Evolutionary conservation across 176 grass and related monocot species (phyloP).

Genomic region (Oryza meyeriana): DNA sequence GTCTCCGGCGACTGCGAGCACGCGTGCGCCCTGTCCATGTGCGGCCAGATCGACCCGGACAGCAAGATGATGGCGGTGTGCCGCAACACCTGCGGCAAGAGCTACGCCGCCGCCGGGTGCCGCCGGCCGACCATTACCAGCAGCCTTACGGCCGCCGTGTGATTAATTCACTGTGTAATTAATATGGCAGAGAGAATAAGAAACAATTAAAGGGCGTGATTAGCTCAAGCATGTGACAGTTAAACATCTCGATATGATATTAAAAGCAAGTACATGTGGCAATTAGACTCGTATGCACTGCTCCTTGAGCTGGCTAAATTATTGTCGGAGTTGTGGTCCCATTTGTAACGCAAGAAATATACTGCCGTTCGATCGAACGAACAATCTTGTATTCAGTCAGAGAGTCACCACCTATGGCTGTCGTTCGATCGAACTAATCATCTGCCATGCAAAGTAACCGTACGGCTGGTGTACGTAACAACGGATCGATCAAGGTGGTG

Average conservation of each 20-base stretch:
- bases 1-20: not conserved
- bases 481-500: not conserved
- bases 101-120: slow-evolving; percentile 20
- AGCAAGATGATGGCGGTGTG: slow-evolving; percentile 42
- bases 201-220: not conserved
- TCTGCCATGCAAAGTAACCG: not conserved
- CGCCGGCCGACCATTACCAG: too few species aligned
- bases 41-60: slow-evolving; percentile 21
- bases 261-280: too few species aligned
- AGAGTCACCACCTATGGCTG: not conserved
- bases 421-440: not conserved
- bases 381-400: not conserved
- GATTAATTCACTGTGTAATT: not conserved
- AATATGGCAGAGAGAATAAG: too few species aligned
- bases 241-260: not conserved
- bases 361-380: not conserved
- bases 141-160: not conserved
- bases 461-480: not conserved
- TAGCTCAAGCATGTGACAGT: not conserved
- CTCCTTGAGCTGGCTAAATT: not conserved
- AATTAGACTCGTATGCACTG: too few species aligned
- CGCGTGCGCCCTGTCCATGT: slow-evolving; percentile 28
- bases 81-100: slow-evolving; percentile 37
- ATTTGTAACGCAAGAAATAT: not conserved
- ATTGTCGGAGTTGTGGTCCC: not conserved